These are phyloP conservation scores for Heracleum sosnowskyi DNA, from an alignment of 129 eudicot genomes.

Conservation along the genomic window DNA sequence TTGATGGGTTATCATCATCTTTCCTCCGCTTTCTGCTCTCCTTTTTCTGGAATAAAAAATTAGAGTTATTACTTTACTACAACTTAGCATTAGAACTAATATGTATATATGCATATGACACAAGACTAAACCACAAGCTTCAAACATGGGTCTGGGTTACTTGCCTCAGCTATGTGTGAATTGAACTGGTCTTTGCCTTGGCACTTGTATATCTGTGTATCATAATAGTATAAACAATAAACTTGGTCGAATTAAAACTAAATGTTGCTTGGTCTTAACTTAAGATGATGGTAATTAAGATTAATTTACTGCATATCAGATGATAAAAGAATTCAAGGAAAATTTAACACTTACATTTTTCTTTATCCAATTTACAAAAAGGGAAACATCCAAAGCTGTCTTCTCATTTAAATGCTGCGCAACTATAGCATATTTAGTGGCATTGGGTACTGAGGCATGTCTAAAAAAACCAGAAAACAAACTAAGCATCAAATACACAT, in stretches of 20 bases:
- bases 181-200: not conserved
- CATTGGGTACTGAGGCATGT: slow-evolving; percentile 49
- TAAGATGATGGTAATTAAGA: not conserved
- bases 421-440: slow-evolving; percentile 71
- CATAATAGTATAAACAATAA: too few relatives aligned
- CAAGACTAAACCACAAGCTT: too few relatives aligned
- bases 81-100: too few relatives aligned
- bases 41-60: slow-evolving; percentile 55
- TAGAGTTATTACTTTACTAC: not conserved
- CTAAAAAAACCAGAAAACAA: slow-evolving; percentile 20
- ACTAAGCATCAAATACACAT: not conserved
- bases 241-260: not conserved
- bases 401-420: slow-evolving; percentile 64
- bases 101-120: too few relatives aligned
- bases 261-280: not conserved
- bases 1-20: slow-evolving; percentile 61
- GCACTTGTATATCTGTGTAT: too few relatives aligned
- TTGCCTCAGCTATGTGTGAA: not conserved
- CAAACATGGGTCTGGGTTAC: not conserved
- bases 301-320: not conserved
- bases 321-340: not conserved
- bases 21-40: slow-evolving; percentile 88
- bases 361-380: slow-evolving; percentile 66
- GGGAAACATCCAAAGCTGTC: slow-evolving; percentile 72
- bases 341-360: slow-evolving; percentile 47